A percentile compares a stretch with the other conserved stretches of the same genome.
Conservation (phyloP, 2,329 filamentous ascomycete genomes). For the Botrytis tulipae region DNA sequence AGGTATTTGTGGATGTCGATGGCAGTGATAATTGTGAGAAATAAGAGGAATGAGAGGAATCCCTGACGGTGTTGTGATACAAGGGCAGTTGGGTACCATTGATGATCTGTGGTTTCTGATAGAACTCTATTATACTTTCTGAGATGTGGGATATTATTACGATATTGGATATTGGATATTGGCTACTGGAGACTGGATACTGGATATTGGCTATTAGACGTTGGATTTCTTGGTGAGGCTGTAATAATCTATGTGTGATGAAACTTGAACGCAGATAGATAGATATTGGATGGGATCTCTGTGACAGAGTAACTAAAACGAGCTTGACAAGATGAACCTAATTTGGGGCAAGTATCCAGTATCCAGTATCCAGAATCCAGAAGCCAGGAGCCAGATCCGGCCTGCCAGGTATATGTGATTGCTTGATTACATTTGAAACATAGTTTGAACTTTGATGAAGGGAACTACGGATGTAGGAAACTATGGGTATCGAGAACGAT, state of each 20-base stretch:
- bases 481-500: neutral
- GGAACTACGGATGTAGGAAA: neutral
- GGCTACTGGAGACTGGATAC: neutral
- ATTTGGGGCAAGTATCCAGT: neutral
- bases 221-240: neutral
- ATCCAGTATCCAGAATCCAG: neutral
- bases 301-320: neutral
- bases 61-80: neutral
- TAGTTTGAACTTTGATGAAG: neutral
- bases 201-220: neutral
- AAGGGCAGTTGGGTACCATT: neutral
- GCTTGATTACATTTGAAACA: neutral
- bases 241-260: neutral
- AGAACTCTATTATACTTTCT: conserved; percentile 10
- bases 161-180: neutral
- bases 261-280: neutral
- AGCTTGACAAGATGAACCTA: neutral
- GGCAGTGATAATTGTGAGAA: neutral
- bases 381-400: neutral
- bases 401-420: neutral
- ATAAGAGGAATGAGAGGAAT: neutral
- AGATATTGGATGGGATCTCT: neutral
- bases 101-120: neutral
- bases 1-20: conserved; percentile 7
- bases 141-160: conserved; percentile 3